A percentile compares a stretch with the other conserved stretches of the same genome.
Evolutionary conservation across 306 rosid species (phyloP).

Genomic region (Ormosia semicastrata): DNA sequence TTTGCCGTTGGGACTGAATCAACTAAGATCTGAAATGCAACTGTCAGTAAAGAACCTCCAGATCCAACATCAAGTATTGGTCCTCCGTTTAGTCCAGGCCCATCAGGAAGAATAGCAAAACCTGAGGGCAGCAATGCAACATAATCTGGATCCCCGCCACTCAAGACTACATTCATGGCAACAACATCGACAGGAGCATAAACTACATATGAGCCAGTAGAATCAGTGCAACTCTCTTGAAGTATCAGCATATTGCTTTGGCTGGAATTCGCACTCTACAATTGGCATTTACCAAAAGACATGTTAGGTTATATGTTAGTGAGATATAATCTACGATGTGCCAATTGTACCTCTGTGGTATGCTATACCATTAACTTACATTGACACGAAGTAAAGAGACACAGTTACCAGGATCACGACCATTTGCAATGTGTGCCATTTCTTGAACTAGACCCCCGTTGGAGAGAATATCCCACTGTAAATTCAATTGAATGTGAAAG

Average conservation of each 20-base stretch:
- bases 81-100: slow-evolving; percentile 40
- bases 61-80: slow-evolving; percentile 51
- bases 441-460: slow-evolving; percentile 68
- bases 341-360: background rate
- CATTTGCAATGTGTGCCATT: slow-evolving; percentile 76
- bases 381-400: slow-evolving; percentile 69
- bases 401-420: slow-evolving; percentile 70
- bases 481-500: background rate
- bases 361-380: slow-evolving; percentile 40
- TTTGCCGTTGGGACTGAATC: slow-evolving; percentile 76
- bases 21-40: slow-evolving; percentile 85
- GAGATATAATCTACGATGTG: background rate
- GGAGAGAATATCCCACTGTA: slow-evolving; percentile 90
- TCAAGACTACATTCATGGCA: slow-evolving; percentile 71
- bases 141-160: slow-evolving; percentile 80
- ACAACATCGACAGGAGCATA: slow-evolving; percentile 81
- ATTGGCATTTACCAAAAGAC: background rate
- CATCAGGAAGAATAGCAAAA: slow-evolving; percentile 86
- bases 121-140: slow-evolving; percentile 85
- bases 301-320: background rate
- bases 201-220: slow-evolving; percentile 72
- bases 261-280: slow-evolving; percentile 61
- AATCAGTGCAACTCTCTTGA: slow-evolving; percentile 75
- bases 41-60: slow-evolving; percentile 82
- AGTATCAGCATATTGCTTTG: slow-evolving; percentile 83